Conservation (phyloP, 345 rosid species). For the Clausena lansium region DNA sequence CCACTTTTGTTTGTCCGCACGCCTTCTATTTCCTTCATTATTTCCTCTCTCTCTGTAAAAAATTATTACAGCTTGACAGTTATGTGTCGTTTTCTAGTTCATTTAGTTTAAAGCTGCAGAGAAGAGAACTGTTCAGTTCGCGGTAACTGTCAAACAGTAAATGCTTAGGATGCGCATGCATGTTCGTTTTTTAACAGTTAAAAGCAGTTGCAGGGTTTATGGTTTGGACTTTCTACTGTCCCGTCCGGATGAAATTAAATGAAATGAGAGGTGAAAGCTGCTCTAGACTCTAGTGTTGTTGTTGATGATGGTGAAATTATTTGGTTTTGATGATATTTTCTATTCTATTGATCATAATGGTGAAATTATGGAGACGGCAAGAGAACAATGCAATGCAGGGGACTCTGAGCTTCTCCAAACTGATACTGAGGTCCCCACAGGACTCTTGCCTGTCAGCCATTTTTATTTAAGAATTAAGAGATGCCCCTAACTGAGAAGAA, state of each 20-base stretch:
- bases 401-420: neutral
- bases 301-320: neutral
- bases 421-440: neutral
- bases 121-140: neutral
- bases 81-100: neutral
- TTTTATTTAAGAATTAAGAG: no score
- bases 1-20: neutral
- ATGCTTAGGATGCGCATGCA: neutral
- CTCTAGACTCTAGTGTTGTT: no score
- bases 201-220: neutral
- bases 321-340: neutral
- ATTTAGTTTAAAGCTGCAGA: neutral
- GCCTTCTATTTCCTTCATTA: neutral
- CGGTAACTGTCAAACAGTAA: conserved; percentile 1
- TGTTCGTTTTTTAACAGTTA: neutral
- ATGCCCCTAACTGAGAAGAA: no score
- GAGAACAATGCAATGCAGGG: neutral
- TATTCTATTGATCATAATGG: neutral
- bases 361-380: conserved; percentile 4
- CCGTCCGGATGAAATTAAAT: conserved; percentile 1
- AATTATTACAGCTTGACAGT: neutral
- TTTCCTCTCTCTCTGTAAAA: neutral
- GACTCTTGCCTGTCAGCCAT: no score
- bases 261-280: neutral
- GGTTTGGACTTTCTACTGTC: neutral